Conservation (phyloP, 164 flowering plant species). For the Nymphaea colorata region DNA sequence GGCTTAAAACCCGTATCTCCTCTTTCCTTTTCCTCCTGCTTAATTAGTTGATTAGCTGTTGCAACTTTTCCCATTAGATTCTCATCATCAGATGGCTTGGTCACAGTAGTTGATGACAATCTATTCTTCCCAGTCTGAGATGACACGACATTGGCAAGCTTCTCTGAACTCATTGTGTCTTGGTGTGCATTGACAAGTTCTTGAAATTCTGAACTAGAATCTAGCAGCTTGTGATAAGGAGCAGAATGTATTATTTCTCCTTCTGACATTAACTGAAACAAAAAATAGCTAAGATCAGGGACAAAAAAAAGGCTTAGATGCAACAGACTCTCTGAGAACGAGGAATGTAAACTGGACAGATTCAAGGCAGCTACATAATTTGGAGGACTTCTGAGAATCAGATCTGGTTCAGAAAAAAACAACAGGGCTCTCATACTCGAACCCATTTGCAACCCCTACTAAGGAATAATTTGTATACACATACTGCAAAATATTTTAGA, state of each 20-base stretch:
- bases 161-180: conserved; percentile 36
- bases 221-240: conserved; percentile 37
- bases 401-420: conserved; percentile 12
- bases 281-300: not conserved
- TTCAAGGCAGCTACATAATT: too few relatives aligned
- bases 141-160: conserved; percentile 5
- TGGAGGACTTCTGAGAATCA: too few relatives aligned
- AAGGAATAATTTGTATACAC: too few relatives aligned
- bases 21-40: conserved; percentile 48
- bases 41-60: conserved; percentile 48
- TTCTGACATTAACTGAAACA: conserved; percentile 50
- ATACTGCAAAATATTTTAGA: too few relatives aligned
- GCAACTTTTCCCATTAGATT: conserved; percentile 7
- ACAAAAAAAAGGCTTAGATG: too few relatives aligned
- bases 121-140: conserved; percentile 13
- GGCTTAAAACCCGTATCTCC: conserved; percentile 67
- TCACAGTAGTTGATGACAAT: conserved; percentile 18
- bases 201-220: conserved; percentile 38
- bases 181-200: conserved; percentile 68
- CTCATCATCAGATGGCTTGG: conserved; percentile 16
- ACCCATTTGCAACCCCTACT: too few relatives aligned
- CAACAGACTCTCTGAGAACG: too few relatives aligned
- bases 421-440: conserved; percentile 42
- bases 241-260: conserved; percentile 39
- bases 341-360: too few relatives aligned